Evolutionary conservation across 306 rosid species (phyloP), one percentile per base, ranked within the genome.

Genomic region (Glycine latifolia): DNA sequence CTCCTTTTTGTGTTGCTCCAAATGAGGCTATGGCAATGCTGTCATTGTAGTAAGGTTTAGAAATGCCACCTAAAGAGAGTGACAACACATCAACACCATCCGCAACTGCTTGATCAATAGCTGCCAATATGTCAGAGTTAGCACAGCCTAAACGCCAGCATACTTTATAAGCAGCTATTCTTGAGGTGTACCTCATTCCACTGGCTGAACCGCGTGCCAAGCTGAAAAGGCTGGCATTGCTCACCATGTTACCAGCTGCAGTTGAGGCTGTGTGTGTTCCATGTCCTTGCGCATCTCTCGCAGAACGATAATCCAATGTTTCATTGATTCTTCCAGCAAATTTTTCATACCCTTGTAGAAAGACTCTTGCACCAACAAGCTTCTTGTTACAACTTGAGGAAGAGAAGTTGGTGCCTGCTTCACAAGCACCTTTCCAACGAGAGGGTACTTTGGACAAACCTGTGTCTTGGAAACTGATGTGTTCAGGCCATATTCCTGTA

Each of bases 401-500:
- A 56, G 89, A 81, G 84, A 91, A 89, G 7, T 70, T 83, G 59
- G 92, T 86, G 53, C 95, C 95, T 63, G 47, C 39, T 73, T 91
- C 87, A 69, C 92, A 91, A 46, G 71, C 77, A 54, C 92, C 95
- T 79, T 88, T 91, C 95, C 92, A 91, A 5, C 47, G 79, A 69
- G 75, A 47, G 8, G 95, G 95, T 50, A 89, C 82, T 3, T 20
- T 7, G 76, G 90, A 35, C 73, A 91, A 62, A 54, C 86, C 88
- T 5, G 82, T 13, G 78, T 89, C 92, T 31, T 52, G 79, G 63
- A 91, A 91, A 80, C 95, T 91, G 9, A 86, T 44, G 15, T 91
- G 92, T 65, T 91, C 92, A 4, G 95, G 95, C 95, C 95, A 91
- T 59, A 91, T 83, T 53, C 92, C 92, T 0, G 95, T 80, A 37